phyloP scores from a whole-genome alignment of 78 protist species.

The Tieghemostelium lacteum region DNA sequence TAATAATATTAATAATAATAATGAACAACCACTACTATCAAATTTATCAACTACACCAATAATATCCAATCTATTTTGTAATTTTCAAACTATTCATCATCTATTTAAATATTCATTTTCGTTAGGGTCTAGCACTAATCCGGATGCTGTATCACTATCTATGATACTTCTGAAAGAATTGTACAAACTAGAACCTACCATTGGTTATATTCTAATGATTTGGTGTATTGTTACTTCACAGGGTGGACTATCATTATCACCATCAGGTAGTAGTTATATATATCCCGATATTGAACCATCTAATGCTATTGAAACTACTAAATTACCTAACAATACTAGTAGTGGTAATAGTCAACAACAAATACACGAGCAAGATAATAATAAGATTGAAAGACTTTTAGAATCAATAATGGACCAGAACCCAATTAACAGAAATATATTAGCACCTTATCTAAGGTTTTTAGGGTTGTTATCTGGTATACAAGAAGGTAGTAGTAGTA shows the following conservation, averaged over 20 bases:
- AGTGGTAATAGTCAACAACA: neutral
- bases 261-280: neutral
- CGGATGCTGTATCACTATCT: too few relatives aligned
- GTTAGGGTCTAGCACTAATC: neutral
- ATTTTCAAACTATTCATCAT: constrained; percentile 39
- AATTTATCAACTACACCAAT: neutral
- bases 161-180: constrained; percentile 17
- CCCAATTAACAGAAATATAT: neutral
- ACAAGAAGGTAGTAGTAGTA: neutral
- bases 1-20: too few relatives aligned
- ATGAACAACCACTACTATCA: too few relatives aligned
- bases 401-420: constrained; percentile 29
- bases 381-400: constrained; percentile 35
- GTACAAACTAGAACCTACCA: constrained; percentile 13
- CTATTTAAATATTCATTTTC: constrained; percentile 24
- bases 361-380: constrained; percentile 12
- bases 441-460: constrained; percentile 15
- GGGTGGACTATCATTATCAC: constrained; percentile 25
- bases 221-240: constrained; percentile 32
- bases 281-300: constrained; percentile 34
- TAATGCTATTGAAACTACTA: neutral
- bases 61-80: constrained; percentile 5
- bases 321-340: neutral
- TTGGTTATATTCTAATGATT: constrained; percentile 22
- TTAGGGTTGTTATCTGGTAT: neutral